phyloP scores from a whole-genome alignment of 768 basidiomycete species.

The Podaxis sp. region DNA sequence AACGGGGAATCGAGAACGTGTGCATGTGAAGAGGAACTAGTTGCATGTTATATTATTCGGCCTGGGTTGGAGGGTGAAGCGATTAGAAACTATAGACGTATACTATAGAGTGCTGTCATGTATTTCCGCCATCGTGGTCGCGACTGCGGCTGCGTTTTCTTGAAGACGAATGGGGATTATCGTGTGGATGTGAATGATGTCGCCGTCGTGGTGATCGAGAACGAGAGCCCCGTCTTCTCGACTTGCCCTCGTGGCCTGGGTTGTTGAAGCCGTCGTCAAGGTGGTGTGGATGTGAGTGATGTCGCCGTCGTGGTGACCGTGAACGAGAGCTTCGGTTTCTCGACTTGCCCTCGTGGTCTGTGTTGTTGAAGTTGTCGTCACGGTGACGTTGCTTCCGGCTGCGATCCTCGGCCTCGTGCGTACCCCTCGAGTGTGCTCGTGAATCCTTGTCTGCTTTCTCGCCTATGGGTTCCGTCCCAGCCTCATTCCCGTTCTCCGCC shows the following conservation, averaged over 20 bases:
- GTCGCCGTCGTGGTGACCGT: constrained; percentile 30
- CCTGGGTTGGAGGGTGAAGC: background rate
- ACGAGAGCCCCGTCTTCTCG: constrained; percentile 29
- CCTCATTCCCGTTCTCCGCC: background rate
- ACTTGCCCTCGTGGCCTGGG: background rate
- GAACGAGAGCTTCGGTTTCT: constrained; percentile 33
- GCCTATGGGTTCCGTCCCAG: background rate
- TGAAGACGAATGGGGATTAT: background rate
- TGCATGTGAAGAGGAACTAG: background rate
- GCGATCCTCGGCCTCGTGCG: background rate
- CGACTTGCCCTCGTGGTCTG: background rate
- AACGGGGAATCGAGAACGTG: constrained; percentile 7
- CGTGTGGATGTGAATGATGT: background rate
- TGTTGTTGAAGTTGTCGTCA: background rate
- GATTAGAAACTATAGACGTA: background rate
- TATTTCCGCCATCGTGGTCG: background rate
- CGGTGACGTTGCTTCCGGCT: constrained; percentile 8
- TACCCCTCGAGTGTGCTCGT: background rate
- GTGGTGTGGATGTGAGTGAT: background rate
- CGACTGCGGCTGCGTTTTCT: background rate
- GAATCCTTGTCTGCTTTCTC: background rate
- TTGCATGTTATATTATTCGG: background rate
- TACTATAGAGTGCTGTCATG: background rate
- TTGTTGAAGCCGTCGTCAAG: background rate
- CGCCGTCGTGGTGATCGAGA: constrained; percentile 34